phyloP scores from a whole-genome alignment of 1,284 basidiomycete species.

The Phylloporus sp. region DNA sequence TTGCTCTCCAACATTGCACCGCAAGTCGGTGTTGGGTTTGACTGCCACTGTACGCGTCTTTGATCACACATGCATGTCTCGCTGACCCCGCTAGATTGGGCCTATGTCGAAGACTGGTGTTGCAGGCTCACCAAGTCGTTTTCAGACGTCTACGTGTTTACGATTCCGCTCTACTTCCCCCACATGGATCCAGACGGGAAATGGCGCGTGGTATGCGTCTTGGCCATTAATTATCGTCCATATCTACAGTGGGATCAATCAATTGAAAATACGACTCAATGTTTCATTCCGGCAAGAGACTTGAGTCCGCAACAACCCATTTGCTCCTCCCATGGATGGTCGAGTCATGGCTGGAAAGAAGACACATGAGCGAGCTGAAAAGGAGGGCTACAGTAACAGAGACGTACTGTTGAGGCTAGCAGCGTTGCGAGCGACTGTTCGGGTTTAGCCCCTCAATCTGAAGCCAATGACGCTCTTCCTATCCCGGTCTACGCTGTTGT shows the following conservation, averaged over 20 bases:
- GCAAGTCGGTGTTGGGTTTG: conserved; percentile 61
- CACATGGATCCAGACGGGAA: conserved; percentile 87
- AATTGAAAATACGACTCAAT: too few relatives aligned
- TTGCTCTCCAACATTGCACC: too few relatives aligned
- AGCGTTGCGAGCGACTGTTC: conserved; percentile 74
- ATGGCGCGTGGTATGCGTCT: conserved; percentile 87
- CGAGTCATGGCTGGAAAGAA: conserved; percentile 55
- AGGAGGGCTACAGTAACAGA: not conserved
- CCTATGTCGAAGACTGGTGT: conserved; percentile 94
- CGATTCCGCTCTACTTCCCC: conserved; percentile 96
- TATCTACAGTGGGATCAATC: too few relatives aligned
- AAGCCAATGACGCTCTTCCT: conserved; percentile 79
- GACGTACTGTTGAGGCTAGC: conserved; percentile 67
- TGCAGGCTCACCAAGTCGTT: conserved; percentile 76
- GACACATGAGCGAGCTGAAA: conserved; percentile 13
- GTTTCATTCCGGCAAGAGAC: conserved; percentile 71
- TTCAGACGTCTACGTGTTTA: conserved; percentile 96
- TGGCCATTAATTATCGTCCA: too few relatives aligned
- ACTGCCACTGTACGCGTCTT: conserved; percentile 82
- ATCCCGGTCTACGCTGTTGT: conserved; percentile 72
- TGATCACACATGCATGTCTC: too few relatives aligned
- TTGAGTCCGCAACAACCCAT: conserved; percentile 72
- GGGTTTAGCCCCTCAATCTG: conserved; percentile 70
- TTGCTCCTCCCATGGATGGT: conserved; percentile 58
- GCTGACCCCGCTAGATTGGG: conserved; percentile 78